phyloP scores from a whole-genome alignment of 2,329 filamentous ascomycete species.

The Fusarium coffeatum region DNA sequence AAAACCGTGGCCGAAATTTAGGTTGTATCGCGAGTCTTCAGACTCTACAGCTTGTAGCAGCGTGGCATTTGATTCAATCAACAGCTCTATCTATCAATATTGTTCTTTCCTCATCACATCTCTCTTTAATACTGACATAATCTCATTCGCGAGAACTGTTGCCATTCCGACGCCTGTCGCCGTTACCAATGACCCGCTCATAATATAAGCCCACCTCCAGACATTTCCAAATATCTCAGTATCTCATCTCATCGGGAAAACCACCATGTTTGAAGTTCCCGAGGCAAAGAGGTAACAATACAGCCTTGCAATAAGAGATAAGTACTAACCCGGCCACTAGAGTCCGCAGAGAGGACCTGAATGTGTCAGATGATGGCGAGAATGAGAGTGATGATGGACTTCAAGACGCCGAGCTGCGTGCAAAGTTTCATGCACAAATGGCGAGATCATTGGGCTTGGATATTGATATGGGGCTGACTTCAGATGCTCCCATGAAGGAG shows the following conservation, averaged over 20 bases:
- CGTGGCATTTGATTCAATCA: conserved; percentile 26
- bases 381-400: conserved; percentile 49
- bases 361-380: conserved; percentile 50
- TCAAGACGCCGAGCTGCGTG: conserved; percentile 55
- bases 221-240: background rate
- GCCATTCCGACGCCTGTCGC: background rate
- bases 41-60: conserved; percentile 7
- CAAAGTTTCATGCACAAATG: conserved; percentile 61
- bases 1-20: conserved; percentile 31
- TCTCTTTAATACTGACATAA: background rate
- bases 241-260: background rate
- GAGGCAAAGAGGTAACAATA: conserved; percentile 49
- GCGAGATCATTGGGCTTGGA: conserved; percentile 59
- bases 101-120: conserved; percentile 3
- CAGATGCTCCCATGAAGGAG: background rate
- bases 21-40: conserved; percentile 25
- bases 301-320: background rate
- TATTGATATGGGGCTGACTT: conserved; percentile 9
- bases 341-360: conserved; percentile 67
- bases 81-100: conserved; percentile 27
- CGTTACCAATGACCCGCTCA: conserved; percentile 1
- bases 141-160: background rate
- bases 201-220: background rate
- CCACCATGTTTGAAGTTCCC: conserved; percentile 48
- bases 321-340: conserved; percentile 49